phyloP scores from a whole-genome alignment of 805 yeast genomes.

The Metschnikowia picachoensis region DNA sequence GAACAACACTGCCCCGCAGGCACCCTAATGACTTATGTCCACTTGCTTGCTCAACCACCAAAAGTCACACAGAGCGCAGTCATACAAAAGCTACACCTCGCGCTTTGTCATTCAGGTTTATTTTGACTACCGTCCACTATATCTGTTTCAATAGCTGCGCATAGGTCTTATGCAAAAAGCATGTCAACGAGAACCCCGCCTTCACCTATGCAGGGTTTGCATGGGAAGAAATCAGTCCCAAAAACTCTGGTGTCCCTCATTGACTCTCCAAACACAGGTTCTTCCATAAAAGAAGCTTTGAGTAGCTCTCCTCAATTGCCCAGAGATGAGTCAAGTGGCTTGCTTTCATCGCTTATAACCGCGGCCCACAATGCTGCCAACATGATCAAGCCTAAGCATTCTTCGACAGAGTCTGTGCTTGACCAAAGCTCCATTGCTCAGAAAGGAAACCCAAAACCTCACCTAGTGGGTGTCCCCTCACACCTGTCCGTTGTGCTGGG shows the following conservation, averaged over 20 bases:
- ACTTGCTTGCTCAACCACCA: background rate
- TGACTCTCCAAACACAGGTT: too few species aligned
- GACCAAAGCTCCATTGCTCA: background rate
- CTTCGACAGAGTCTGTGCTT: background rate
- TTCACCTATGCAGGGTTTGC: background rate
- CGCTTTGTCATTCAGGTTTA: too few species aligned
- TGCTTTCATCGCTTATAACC: slow-evolving; percentile 41
- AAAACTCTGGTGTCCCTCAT: too few species aligned
- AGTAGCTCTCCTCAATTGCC: background rate
- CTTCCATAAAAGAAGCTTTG: background rate
- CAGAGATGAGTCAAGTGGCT: slow-evolving; percentile 25
- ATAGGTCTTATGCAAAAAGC: background rate
- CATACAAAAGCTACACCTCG: too few species aligned
- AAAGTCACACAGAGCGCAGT: too few species aligned
- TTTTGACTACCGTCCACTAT: too few species aligned
- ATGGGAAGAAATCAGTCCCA: too few species aligned
- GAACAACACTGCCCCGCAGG: too few species aligned
- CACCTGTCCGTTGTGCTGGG: slow-evolving; percentile 1
- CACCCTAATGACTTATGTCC: background rate
- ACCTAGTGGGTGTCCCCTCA: background rate
- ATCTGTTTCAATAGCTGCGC: too few species aligned
- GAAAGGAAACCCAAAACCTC: background rate
- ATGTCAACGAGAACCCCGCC: background rate
- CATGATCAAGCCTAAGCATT: slow-evolving; percentile 14
- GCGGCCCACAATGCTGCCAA: slow-evolving; percentile 48